These are phyloP conservation scores for Ceratobasidium sp. DNA, from an alignment of 1,284 basidiomycete genomes.

Conservation along the genomic window DNA sequence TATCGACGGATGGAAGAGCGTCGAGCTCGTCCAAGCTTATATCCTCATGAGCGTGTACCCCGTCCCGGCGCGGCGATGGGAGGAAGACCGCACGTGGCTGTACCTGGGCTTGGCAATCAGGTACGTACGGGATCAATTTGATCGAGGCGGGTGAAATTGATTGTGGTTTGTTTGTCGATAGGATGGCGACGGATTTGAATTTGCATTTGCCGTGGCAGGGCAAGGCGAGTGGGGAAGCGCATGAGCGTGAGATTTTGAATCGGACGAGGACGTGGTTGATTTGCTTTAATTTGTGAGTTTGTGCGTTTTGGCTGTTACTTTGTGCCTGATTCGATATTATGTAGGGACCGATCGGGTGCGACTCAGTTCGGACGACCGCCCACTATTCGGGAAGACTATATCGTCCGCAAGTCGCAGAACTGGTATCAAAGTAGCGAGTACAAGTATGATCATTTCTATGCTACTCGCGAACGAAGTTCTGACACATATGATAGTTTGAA, in stretches of 20 bases:
- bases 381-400: constrained; percentile 88
- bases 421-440: constrained; percentile 82
- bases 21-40: constrained; percentile 78
- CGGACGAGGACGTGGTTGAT: constrained; percentile 87
- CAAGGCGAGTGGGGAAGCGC: constrained; percentile 74
- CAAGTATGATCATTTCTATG: constrained; percentile 64
- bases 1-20: constrained; percentile 85
- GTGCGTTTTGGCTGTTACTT: background rate
- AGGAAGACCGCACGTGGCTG: constrained; percentile 85
- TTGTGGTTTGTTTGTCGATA: background rate
- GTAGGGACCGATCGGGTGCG: constrained; percentile 77
- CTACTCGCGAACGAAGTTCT: constrained; percentile 15
- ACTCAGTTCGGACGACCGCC: constrained; percentile 91
- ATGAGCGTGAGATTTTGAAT: constrained; percentile 86
- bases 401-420: constrained; percentile 78
- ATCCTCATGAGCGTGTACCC: constrained; percentile 84
- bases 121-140: constrained; percentile 56
- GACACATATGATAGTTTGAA: constrained; percentile 17
- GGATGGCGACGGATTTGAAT: constrained; percentile 87
- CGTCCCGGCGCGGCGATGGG: constrained; percentile 83
- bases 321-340: background rate
- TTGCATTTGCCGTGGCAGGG: constrained; percentile 76
- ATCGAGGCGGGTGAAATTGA: background rate
- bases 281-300: constrained; percentile 75
- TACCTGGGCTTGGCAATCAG: constrained; percentile 85